Base-by-base conservation (phyloP, 139 green algal species). In the Coccomyxa sp. region DNA sequence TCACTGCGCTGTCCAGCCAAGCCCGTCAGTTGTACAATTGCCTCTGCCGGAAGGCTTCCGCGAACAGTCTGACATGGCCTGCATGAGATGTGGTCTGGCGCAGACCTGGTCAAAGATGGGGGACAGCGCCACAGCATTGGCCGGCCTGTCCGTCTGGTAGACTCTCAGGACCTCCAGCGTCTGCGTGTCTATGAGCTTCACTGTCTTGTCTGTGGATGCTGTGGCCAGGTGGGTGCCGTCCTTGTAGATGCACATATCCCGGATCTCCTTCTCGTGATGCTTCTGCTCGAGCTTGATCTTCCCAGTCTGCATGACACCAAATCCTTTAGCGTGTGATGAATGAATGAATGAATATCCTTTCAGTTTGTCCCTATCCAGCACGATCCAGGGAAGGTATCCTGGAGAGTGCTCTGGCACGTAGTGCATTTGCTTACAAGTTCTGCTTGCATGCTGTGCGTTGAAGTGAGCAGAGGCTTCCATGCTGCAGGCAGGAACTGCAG, bases 161-260 rank as follows among this genome's bases (percentile, higher is more conserved):
- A 88, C 95, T 86, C 98, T 98, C 34, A 99, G 78, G 29, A 92
- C 85, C 78, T 97, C 81, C 33, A 99, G 86, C 24, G 89, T 94
- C 79, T 90, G 77, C 7, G 84, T 81, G 84, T 98, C 94, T 29
- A 98, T 85, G 71, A 98, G 77, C 82, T 97, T 97, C 29, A 95
- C 87, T 0, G 90, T 96, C 81, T 95, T 97, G 87, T 99, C 97
- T 31, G 89, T 77, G 8, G 93, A 98, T 6, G 94, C 94, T 8
- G 95, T 99, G 79, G 99, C 91, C n/a, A 95, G 91, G 83, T 98
- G 93, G 18, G 91, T 95, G 75, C 90, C 88, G 69, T 99, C 97
- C 0, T 73, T 74, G 12, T 81, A 87, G 70, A 92, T 78, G 81
- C 87, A 82, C 82, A 94, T 73, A 80, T 98, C 93, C 44, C 89